Evolutionary conservation across 176 grass and related monocot genomes (phyloP), one percentile per base, ranked within the genome.

Genomic region (Rhynchospora tenuis): DNA sequence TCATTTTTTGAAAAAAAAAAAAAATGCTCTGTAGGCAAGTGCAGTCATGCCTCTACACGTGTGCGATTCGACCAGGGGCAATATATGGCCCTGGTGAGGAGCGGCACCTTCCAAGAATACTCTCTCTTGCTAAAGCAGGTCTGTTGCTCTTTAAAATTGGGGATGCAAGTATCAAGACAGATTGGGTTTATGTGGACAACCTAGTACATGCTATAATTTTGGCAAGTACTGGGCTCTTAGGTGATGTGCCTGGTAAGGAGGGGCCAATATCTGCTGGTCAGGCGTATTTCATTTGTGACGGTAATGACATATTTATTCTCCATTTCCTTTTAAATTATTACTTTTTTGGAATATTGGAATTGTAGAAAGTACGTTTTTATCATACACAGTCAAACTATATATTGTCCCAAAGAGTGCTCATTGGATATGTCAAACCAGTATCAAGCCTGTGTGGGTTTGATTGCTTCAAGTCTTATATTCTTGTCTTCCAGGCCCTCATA

Each of bases 71-170:
- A 77, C 91, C 95, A 51, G 92, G 90, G 84, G 92, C 92, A 87
- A 98, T 98, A 79, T 95, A 98, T 66, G 95, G 95, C 8, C 92
- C 95, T 78, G 89, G 90, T 72, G 95, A 98, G 79, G 89, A 98
- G 64, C 85, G 95, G 15, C 95, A 95, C 51, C 68, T 95, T 90
- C 92, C 92, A 87, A 93, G 92, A 87, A 93, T 95, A 81, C 52
- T 98, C n/a, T 93, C 89, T 55, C 91, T 98, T 90, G 92, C 90
- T 55, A 95, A 98, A 77, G 78, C 88, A 90, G 95, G 95, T 42
- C 86, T 98, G 28, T 33, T 89, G 74, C 85, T 87, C n/a, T 95
- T 98, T 82, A 90, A 65, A 71, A 88, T 98, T 82, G 95, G 95
- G 13, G 84, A 64, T 78, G 24, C 89, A 84, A 87, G 83, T 88